Evolutionary conservation across 352 stramenopile species (phyloP), one percentile per base, ranked within the genome.

Genomic region (Phytophthora idaei): DNA sequence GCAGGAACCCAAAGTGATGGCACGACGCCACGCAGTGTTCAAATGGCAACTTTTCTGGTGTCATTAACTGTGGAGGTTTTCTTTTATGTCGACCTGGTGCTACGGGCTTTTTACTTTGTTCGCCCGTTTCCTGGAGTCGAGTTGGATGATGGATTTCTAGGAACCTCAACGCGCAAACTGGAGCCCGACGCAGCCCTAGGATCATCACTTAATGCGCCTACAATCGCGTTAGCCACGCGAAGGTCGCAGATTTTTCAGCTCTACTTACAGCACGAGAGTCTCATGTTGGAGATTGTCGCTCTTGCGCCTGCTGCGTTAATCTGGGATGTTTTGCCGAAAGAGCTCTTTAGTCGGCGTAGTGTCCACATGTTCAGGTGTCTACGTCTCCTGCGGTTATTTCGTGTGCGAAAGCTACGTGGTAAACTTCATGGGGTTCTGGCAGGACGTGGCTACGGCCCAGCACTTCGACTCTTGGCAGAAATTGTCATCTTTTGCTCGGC

Each of bases 311-410:
- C 89, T 6, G 52, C 82, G n/a, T 57, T 92, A 3, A 21, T 76
- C 2, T 92, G 84, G 84, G 84, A 91, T 44, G 54, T 89, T 6
- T 8, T 90, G 2, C 73, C 80, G 0, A 92, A 92, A 49, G 52
- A 85, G 5, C 53, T 53, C 10, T 73, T 90, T 27, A 67, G 60
- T 14, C 54, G 57, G 12, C 58, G 55, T 14, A 57, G 49, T 5
- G 51, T 80, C 4, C 67, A 76, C 39, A 50, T 74, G 2, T 56
- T 73, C 1, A 50, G 84, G 12, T 78, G 83, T 48, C 31, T 89
- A 9, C 80, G 84, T 0, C 37, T 85, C 8, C n/a, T 88, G 4
- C 73, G 81, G 1, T 59, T 92, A 11, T 14, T 92, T 14, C 76
- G 84, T 9, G 71, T 78, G 3, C 67, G 76, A 5, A 76, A 80